Evolutionary conservation across 2,329 filamentous ascomycete species (phyloP).

Genomic region (Coniochaeta hoffmannii): DNA sequence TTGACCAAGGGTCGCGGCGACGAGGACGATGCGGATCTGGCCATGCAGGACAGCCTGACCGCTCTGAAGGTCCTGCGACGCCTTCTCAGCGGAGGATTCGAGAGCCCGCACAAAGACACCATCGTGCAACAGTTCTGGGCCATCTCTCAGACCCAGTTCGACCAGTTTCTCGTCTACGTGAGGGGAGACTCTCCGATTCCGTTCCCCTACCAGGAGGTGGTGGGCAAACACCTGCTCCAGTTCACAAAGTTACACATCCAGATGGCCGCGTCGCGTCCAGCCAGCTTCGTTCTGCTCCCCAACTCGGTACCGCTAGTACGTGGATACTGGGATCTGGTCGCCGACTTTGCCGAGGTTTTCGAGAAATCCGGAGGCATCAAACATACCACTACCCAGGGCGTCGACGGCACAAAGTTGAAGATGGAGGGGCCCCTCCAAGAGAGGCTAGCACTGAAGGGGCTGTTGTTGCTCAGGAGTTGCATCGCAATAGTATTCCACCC

Average conservation of each 20-base stretch:
- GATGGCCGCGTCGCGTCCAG: conserved; percentile 72
- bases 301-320: conserved; percentile 69
- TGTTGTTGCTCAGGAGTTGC: conserved; percentile 76
- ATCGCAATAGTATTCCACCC: conserved; percentile 80
- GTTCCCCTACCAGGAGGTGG: conserved; percentile 45
- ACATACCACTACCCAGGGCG: conserved; percentile 29
- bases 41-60: conserved; percentile 70
- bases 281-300: conserved; percentile 75
- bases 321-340: conserved; percentile 79
- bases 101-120: conserved; percentile 70
- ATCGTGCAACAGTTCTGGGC: conserved; percentile 76
- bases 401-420: conserved; percentile 35
- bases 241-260: conserved; percentile 87
- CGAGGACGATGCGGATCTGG: conserved; percentile 49
- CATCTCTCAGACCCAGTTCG: conserved; percentile 68
- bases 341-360: conserved; percentile 68
- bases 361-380: conserved; percentile 52
- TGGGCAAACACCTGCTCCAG: conserved; percentile 85
- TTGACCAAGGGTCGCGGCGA: conserved; percentile 51
- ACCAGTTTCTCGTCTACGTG: conserved; percentile 62
- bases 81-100: conserved; percentile 73
- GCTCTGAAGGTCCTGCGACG: conserved; percentile 75
- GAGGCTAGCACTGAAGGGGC: conserved; percentile 72
- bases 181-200: conserved; percentile 48
- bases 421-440: conserved; percentile 62